Base-by-base conservation (phyloP, 2,329 filamentous ascomycete species). In the Sarocladium kiliense region DNA sequence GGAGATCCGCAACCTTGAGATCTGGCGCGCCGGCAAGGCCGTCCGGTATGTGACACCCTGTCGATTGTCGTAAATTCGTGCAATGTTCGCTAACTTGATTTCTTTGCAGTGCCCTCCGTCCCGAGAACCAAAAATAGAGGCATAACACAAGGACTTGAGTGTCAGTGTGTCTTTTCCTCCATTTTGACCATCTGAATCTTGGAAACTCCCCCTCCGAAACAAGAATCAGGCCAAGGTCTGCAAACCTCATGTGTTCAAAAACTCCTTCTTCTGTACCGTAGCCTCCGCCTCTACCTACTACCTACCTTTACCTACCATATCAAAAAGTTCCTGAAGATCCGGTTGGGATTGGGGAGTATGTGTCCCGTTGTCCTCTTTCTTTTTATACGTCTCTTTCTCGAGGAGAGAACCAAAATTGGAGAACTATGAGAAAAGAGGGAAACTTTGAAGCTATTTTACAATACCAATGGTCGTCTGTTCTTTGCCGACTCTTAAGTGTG, bases 1-100 rank as follows among this genome's bases (percentile, higher is more conserved):
- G 80, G 94, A 97, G 82, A 97, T 99, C 80, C 89, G 93, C 69
- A 84, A 91, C 71, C 80, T 99, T 70, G 94, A 99, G 85, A 99
- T 99, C 85, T 99, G 94, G 94, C 86, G 89, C 71, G 94, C 94
- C 63, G 94, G 94, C 75, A 97, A 97, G 87, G 90, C 94, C 67
- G 94, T 99, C 68, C 88, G 93, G 81, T 87, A 78, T 69, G 81
- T 75, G 37, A n/a, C 4, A 23, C 27, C 37, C 21, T 4, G 12
- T 30, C 50, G 23, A 27, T n/a, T n/a, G n/a, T n/a, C n/a, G n/a
- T n/a, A n/a, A n/a, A n/a, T n/a, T n/a, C 32, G 34, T 49, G 2
- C 30, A 41, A 27, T 42, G 34, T 9, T 50, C n/a, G 53, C 60
- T 65, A 61, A 68, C 61, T 47, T 56, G 58, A 59, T 57, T 51